Evolutionary conservation across 2,329 filamentous ascomycete species (phyloP).

Genomic region (Phyllosticta capitalensis): DNA sequence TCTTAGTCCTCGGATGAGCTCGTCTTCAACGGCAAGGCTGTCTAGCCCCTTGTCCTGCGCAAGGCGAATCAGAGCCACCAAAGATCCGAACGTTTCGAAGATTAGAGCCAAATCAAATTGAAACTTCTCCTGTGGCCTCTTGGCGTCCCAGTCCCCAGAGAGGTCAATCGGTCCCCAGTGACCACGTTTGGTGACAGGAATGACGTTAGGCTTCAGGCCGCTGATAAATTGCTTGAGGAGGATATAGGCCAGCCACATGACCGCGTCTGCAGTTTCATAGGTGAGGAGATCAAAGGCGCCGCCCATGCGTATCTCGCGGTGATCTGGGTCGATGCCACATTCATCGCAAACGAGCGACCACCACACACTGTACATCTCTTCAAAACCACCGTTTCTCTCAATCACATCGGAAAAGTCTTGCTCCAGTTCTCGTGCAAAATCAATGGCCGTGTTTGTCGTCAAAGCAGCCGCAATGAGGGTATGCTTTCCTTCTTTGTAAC

Average conservation of each 20-base stretch:
- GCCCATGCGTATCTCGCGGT: conserved; percentile 3
- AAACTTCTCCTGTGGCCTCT: too few species aligned
- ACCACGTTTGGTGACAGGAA: too few species aligned
- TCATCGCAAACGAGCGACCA: background rate
- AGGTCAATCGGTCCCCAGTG: too few species aligned
- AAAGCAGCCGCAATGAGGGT: conserved; percentile 15
- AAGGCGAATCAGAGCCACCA: too few species aligned
- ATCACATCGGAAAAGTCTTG: conserved; percentile 12
- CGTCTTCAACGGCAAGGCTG: background rate
- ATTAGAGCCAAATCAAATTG: too few species aligned
- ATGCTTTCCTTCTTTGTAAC: conserved; percentile 12
- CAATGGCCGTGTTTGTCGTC: conserved; percentile 16
- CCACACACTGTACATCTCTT: background rate
- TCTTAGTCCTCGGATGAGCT: conserved; percentile 20
- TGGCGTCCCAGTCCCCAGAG: too few species aligned
- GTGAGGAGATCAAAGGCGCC: conserved; percentile 15
- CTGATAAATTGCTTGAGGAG: background rate
- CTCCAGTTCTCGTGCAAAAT: conserved; percentile 15
- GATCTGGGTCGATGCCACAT: background rate
- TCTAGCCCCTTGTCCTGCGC: background rate
- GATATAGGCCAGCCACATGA: background rate
- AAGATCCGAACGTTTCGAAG: too few species aligned
- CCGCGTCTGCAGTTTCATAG: conserved; percentile 12
- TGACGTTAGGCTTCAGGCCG: too few species aligned
- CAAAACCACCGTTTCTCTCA: conserved; percentile 8